Evolutionary conservation across 768 basidiomycete genomes (phyloP).

Genomic region (Phaeotremella skinneri): DNA sequence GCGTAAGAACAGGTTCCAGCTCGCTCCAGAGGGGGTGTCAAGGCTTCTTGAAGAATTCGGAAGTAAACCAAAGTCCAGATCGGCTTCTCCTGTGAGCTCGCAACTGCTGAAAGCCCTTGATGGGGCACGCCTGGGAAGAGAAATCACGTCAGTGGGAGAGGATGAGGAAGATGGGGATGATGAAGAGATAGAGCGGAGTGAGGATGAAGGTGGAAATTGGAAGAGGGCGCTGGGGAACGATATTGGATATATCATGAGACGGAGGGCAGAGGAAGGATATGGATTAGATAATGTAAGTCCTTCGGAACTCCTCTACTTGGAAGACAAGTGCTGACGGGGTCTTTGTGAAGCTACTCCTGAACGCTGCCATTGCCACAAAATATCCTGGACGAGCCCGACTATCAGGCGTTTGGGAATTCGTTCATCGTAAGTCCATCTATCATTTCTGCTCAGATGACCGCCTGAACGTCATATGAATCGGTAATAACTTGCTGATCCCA

Average conservation of each 20-base stretch:
- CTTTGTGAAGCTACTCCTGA: conserved; percentile 29
- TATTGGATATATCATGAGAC: conserved; percentile 40
- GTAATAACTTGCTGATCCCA: not conserved
- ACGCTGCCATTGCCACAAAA: conserved; percentile 41
- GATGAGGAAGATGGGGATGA: conserved; percentile 14
- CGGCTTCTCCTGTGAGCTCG: conserved; percentile 13
- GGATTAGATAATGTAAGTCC: conserved; percentile 44
- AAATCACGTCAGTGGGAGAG: conserved; percentile 17
- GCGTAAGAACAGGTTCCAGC: conserved; percentile 35
- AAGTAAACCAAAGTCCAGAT: conserved; percentile 12
- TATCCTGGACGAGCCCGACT: conserved; percentile 36
- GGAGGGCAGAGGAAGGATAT: conserved; percentile 45
- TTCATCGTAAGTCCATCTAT: conserved; percentile 36
- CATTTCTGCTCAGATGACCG: not conserved
- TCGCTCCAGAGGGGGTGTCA: conserved; percentile 23
- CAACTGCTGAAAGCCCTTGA: conserved; percentile 3
- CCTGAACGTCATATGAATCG: not conserved
- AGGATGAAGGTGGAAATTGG: conserved; percentile 1
- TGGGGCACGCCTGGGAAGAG: conserved; percentile 10
- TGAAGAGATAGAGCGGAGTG: conserved; percentile 22
- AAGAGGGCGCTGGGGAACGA: conserved; percentile 30
- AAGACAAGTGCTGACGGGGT: conserved; percentile 8
- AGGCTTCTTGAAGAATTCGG: conserved; percentile 13
- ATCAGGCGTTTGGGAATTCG: conserved; percentile 42
- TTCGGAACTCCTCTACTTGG: not conserved